Evolutionary conservation across 441 rosid genomes (phyloP), one percentile per base, ranked within the genome.

Genomic region (Adansonia madagascariensis): DNA sequence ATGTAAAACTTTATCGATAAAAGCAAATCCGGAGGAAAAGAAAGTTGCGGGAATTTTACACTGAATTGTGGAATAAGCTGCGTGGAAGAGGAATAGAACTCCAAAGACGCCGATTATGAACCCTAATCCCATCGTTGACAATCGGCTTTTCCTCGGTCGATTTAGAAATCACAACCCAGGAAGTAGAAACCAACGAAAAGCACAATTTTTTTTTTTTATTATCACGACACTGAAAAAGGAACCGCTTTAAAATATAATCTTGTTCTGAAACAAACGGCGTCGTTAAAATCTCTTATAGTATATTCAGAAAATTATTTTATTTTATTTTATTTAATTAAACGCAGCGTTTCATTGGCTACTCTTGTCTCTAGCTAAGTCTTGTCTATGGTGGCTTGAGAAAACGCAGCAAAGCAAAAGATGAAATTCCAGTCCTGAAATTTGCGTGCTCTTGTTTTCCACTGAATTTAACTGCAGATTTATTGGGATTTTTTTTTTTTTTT

Each of bases 61-160:
- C 73, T 92, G 99, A 82, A 92, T 82, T 27, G 98, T 93, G 66
- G 98, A 90, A 85, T 93, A 93, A 63, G 94, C 94, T 8, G 97
- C 97, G 74, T 93, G 98, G 5, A 85, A 84, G 8, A 96, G 92
- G 84, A 92, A 86, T 39, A 88, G 73, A 8, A 90, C 88, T 3
- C 98, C 99, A 22, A 92, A 10, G 6, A 88, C 85, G 70, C 99
- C 98, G 31, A 88, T 77, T 1, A 81, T 35, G 20, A 96, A 91
- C 8, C 93, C 98, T 47, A 87, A 64, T 69, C 89, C 86, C 99
- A 96, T 96, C 24, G 50, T 71, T 3, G 70, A 47, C 61, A 62
- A 18, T 53, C 46, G 20, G 43, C 46, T 71, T 35, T 35, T 53
- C 57, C 62, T 24, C 22, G 62, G 49, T 75, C 9, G 43, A 65